Evolutionary conservation across 768 basidiomycete genomes (phyloP).

Genomic region (Amanita subjunquillea): DNA sequence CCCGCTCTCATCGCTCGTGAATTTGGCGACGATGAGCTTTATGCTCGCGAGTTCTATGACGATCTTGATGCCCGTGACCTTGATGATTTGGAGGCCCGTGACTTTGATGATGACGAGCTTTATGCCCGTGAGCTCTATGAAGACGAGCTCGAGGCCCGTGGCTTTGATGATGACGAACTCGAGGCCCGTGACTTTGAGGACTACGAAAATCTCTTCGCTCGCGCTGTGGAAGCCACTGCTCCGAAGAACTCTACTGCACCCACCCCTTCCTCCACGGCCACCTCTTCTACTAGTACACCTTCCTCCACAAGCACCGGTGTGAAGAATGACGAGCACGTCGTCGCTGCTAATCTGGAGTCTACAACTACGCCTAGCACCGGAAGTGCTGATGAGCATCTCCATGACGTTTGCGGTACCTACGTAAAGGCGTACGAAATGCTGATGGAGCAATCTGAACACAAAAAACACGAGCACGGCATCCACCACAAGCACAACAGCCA

Average conservation of each 20-base stretch:
- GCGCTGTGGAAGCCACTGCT: neutral
- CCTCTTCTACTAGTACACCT: too few species aligned
- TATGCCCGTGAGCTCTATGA: conserved; percentile 1
- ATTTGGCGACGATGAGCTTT: neutral
- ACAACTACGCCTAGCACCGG: too few species aligned
- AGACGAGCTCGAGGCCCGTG: neutral
- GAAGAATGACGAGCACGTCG: neutral
- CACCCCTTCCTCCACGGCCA: too few species aligned
- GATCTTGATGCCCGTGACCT: neutral
- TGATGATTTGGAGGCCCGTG: neutral
- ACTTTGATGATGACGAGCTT: neutral
- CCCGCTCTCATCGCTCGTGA: neutral
- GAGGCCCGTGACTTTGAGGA: too few species aligned
- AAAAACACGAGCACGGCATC: neutral
- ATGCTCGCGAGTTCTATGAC: neutral
- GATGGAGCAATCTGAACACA: neutral
- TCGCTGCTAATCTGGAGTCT: too few species aligned
- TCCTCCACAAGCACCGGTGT: too few species aligned
- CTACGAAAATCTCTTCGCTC: neutral
- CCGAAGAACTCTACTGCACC: too few species aligned
- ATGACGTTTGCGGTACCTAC: too few species aligned
- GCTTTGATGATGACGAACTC: neutral
- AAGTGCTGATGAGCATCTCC: too few species aligned
- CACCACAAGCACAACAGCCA: neutral
- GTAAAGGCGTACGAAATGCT: neutral